Percentiles rank a stretch among this genome's conserved stretches.
These are phyloP conservation scores for Cryphonectria radicalis DNA, from an alignment of 2,329 filamentous ascomycete species.

Conservation along the genomic window DNA sequence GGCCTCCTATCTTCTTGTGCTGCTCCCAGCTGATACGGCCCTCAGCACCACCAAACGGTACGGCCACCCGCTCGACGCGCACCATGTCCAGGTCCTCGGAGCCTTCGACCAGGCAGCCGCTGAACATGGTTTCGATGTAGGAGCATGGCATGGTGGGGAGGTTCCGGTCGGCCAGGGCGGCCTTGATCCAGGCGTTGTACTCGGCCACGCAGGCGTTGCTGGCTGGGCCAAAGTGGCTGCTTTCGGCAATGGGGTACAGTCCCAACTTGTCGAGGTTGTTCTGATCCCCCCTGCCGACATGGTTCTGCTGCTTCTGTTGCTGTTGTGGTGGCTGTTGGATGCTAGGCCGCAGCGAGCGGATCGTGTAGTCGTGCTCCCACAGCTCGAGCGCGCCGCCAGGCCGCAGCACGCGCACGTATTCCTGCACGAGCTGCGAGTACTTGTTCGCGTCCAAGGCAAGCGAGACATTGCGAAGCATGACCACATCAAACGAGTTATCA, in stretches of 20 bases:
- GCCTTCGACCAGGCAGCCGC: constrained; percentile 53
- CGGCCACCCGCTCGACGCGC: constrained; percentile 59
- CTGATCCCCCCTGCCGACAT: constrained; percentile 36
- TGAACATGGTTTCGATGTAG: constrained; percentile 55
- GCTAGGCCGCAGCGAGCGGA: constrained; percentile 58
- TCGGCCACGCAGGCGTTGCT: constrained; percentile 64
- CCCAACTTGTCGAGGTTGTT: not conserved
- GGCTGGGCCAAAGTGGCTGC: constrained; percentile 62
- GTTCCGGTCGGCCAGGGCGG: constrained; percentile 59
- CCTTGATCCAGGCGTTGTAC: constrained; percentile 64
- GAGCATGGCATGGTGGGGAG: constrained; percentile 61
- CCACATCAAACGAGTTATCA: constrained; percentile 23
- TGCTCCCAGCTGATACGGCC: constrained; percentile 28
- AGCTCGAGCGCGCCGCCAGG: constrained; percentile 65
- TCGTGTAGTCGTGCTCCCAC: constrained; percentile 66
- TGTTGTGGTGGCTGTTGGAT: constrained; percentile 52
- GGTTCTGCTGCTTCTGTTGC: constrained; percentile 54
- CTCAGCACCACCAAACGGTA: constrained; percentile 4
- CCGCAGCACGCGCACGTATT: constrained; percentile 61
- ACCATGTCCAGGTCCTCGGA: constrained; percentile 54
- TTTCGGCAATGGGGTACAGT: constrained; percentile 46
- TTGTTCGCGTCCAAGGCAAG: constrained; percentile 56
- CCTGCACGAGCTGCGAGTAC: constrained; percentile 63
- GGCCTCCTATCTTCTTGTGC: constrained; percentile 9
- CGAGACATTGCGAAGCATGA: constrained; percentile 24